Percentiles rank a stretch among this genome's conserved stretches.
Evolutionary conservation across 805 yeast species (phyloP).

Genomic region (Priceomyces carsonii): DNA sequence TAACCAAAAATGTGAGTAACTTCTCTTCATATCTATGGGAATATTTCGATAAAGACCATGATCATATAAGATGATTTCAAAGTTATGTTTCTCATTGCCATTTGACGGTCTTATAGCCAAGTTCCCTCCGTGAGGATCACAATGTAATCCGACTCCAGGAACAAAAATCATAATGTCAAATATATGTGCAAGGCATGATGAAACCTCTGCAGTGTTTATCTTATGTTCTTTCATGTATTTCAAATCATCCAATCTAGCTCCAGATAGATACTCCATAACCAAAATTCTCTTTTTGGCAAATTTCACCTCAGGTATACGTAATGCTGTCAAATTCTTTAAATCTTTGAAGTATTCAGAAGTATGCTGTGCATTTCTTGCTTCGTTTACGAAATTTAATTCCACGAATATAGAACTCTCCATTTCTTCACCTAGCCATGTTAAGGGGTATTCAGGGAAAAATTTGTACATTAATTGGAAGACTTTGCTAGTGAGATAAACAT

Average conservation of each 20-base stretch:
- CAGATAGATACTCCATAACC: conserved; percentile 84
- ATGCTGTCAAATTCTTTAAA: conserved; percentile 63
- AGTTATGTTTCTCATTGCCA: conserved; percentile 53
- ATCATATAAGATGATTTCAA: conserved; percentile 89
- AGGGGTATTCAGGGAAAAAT: conserved; percentile 90
- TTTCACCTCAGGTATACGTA: conserved; percentile 72
- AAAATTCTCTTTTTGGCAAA: conserved; percentile 70
- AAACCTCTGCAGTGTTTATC: conserved; percentile 76
- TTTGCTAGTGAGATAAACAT: conserved; percentile 71
- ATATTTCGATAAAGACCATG: conserved; percentile 92
- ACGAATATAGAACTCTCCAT: conserved; percentile 80
- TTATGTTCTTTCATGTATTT: conserved; percentile 59
- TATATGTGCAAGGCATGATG: conserved; percentile 82
- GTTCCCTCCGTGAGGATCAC: conserved; percentile 99
- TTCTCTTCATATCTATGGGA: conserved; percentile 70
- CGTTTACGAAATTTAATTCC: conserved; percentile 87
- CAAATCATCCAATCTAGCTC: conserved; percentile 80
- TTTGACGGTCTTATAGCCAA: conserved; percentile 65
- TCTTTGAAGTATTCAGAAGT: conserved; percentile 68
- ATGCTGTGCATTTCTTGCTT: conserved; percentile 76
- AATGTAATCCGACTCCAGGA: conserved; percentile 87
- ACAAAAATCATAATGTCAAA: conserved; percentile 96
- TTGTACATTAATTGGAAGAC: conserved; percentile 74
- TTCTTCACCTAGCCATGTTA: conserved; percentile 96
- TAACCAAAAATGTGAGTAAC: conserved; percentile 91